These are phyloP conservation scores for Paracoccidioides brasiliensis DNA, from an alignment of 2,329 filamentous ascomycete species.

Conservation along the genomic window DNA sequence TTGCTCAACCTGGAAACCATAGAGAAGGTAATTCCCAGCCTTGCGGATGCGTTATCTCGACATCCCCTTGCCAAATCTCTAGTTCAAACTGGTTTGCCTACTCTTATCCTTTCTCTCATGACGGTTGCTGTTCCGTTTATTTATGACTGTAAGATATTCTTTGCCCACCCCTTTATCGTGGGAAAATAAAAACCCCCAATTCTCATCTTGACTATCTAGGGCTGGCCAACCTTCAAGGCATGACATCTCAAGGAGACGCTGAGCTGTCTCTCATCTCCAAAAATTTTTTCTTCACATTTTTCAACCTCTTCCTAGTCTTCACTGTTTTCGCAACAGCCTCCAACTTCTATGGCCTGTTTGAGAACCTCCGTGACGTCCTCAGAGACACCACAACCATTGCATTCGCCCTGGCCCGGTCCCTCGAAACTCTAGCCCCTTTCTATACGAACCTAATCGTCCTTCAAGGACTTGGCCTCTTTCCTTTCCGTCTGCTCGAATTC, in stretches of 20 bases:
- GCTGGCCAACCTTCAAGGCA: conserved; percentile 80
- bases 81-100: conserved; percentile 78
- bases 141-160: conserved; percentile 57
- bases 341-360: conserved; percentile 54
- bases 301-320: conserved; percentile 96
- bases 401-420: conserved; percentile 57
- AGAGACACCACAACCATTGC: conserved; percentile 70
- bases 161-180: background rate
- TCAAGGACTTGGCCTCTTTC: conserved; percentile 85
- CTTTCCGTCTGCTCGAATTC: conserved; percentile 80
- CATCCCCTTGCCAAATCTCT: conserved; percentile 62
- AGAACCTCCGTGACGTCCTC: conserved; percentile 56
- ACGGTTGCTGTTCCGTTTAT: conserved; percentile 85
- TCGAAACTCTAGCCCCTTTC: conserved; percentile 64
- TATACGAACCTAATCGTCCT: conserved; percentile 91
- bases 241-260: conserved; percentile 88
- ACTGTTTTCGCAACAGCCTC: conserved; percentile 73
- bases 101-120: conserved; percentile 69
- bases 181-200: background rate
- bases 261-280: conserved; percentile 93
- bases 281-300: conserved; percentile 99
- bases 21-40: conserved; percentile 52
- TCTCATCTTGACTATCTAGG: conserved; percentile 23
- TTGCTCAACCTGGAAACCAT: conserved; percentile 74
- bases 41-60: conserved; percentile 53